These are phyloP conservation scores for Magnolia changhungtana DNA, from an alignment of 164 flowering plant species.

Conservation along the genomic window DNA sequence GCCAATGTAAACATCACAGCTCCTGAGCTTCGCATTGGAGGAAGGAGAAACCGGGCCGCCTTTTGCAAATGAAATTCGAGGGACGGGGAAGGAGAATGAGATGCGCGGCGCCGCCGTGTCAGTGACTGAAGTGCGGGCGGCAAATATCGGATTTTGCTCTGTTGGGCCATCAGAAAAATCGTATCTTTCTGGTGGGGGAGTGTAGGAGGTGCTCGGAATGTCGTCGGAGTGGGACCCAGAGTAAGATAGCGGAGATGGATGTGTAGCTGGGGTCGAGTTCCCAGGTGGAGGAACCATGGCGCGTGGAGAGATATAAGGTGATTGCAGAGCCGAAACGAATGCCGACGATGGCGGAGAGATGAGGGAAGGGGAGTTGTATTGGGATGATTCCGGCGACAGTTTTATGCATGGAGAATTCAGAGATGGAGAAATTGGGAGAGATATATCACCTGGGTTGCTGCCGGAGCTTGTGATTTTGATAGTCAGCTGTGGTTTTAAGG, in stretches of 20 bases:
- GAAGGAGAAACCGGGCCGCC: constrained; percentile 61
- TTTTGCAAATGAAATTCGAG: constrained; percentile 67
- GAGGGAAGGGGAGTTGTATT: constrained; percentile 65
- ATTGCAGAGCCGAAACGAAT: constrained; percentile 83
- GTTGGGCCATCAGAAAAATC: constrained; percentile 57
- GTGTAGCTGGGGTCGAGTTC: constrained; percentile 18
- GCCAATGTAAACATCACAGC: constrained; percentile 94
- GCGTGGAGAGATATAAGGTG: constrained; percentile 89
- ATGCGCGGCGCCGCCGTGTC: constrained; percentile 60
- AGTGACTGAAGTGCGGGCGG: constrained; percentile 38
- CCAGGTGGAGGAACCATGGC: constrained; percentile 29
- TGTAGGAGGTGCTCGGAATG: constrained; percentile 85
- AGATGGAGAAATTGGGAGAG: constrained; percentile 23
- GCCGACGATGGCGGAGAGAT: constrained; percentile 86
- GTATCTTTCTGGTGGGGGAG: constrained; percentile 75
- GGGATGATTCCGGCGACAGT: constrained; percentile 54
- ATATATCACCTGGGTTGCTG: constrained; percentile 21
- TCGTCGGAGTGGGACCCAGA: constrained; percentile 68
- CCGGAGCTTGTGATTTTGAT: constrained; percentile 42
- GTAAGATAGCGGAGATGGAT: constrained; percentile 44
- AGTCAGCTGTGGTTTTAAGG: constrained; percentile 32
- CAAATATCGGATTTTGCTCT: constrained; percentile 45
- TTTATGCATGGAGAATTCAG: constrained; percentile 26
- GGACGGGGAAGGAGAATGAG: constrained; percentile 82
- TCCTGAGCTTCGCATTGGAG: constrained; percentile 68